Percentiles rank a stretch among this genome's conserved stretches.
phyloP scores from a whole-genome alignment of 202 grass and related monocot species.

The Alloteropsis angusta region DNA sequence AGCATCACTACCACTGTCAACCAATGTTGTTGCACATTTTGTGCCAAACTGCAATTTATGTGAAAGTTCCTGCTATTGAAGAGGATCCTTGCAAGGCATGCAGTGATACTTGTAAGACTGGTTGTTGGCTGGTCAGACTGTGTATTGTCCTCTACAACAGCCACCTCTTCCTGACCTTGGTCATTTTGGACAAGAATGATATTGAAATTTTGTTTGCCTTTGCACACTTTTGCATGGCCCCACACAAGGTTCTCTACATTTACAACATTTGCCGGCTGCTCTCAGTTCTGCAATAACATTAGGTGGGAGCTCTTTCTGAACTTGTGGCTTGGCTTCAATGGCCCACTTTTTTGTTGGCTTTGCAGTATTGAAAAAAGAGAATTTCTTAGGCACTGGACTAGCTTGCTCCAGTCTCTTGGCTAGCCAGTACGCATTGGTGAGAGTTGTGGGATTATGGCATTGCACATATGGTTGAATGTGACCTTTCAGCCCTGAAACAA shows the following conservation, averaged over 20 bases:
- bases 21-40: accelerated
- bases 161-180: neutral
- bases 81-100: neutral
- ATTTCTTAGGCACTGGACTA: too few relatives aligned
- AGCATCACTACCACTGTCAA: neutral
- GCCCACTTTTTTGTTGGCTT: accelerated
- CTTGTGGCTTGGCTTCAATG: too few relatives aligned
- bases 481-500: too few relatives aligned
- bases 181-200: neutral
- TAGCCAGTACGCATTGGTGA: too few relatives aligned
- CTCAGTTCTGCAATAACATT: too few relatives aligned
- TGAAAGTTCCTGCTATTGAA: accelerated
- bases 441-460: too few relatives aligned
- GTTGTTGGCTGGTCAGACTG: too few relatives aligned
- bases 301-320: neutral
- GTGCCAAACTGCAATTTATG: too few relatives aligned
- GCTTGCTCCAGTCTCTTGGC: too few relatives aligned
- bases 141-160: neutral
- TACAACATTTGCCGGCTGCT: neutral
- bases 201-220: neutral
- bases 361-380: too few relatives aligned
- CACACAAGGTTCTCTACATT: neutral
- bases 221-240: neutral
- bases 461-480: too few relatives aligned
- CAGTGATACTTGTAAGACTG: neutral